phyloP scores from a whole-genome alignment of 2,329 filamentous ascomycete genomes.

The Graphilbum sp. region DNA sequence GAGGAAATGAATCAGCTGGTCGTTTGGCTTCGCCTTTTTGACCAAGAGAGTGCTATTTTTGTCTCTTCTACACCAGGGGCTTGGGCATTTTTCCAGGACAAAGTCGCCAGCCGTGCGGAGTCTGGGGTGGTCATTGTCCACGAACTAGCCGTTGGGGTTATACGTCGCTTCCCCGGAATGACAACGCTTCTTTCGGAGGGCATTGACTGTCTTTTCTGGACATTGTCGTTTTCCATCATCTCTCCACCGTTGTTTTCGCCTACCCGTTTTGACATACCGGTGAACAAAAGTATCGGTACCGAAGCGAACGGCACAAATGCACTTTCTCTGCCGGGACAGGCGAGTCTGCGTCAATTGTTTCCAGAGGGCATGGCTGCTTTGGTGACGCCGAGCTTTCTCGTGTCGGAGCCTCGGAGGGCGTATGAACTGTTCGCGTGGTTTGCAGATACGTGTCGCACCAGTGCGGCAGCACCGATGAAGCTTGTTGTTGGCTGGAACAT shows the following conservation, averaged over 20 bases:
- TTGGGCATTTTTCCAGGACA: constrained; percentile 27
- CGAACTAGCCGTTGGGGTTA: constrained; percentile 20
- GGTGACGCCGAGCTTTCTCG: constrained; percentile 31
- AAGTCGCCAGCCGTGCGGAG: constrained; percentile 10
- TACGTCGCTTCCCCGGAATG: constrained; percentile 24
- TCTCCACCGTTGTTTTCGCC: constrained; percentile 17
- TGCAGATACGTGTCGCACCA: constrained; percentile 7
- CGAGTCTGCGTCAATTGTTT: constrained; percentile 24
- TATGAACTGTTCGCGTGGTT: constrained; percentile 26
- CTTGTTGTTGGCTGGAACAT: constrained; percentile 21
- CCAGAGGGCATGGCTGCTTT: constrained; percentile 27
- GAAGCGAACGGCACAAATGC: constrained; percentile 1
- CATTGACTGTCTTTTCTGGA: constrained; percentile 18
- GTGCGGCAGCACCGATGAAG: constrained; percentile 9
- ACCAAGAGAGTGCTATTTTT: constrained; percentile 24
- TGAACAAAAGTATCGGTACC: not conserved
- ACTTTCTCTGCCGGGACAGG: constrained; percentile 15
- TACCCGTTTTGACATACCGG: not conserved
- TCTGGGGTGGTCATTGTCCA: constrained; percentile 26
- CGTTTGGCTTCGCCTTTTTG: constrained; percentile 26
- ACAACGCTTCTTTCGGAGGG: constrained; percentile 14
- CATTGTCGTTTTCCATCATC: constrained; percentile 20
- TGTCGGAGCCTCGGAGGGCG: constrained; percentile 25
- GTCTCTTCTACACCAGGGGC: constrained; percentile 24
- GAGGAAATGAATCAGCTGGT: constrained; percentile 21